Conservation (phyloP, 257 asterid species). For the Solanum infundibuliforme region DNA sequence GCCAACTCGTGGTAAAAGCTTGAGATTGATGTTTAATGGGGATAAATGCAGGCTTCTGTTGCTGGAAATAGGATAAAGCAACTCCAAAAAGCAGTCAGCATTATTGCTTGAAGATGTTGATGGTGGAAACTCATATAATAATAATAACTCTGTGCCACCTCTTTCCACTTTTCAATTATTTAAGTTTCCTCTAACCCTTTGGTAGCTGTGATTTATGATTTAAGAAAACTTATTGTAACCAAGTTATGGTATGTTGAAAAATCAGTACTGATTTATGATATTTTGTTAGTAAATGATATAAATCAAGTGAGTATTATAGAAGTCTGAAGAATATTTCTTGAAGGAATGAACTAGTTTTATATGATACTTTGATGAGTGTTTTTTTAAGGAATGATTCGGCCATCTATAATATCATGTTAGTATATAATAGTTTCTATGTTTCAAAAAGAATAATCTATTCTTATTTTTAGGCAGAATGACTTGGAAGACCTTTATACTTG, state of each 20-base stretch:
- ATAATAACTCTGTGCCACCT: too few species aligned
- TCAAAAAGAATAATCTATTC: too few species aligned
- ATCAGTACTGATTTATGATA: too few species aligned
- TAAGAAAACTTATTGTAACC: not conserved
- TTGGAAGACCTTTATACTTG: not conserved
- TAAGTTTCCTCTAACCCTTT: not conserved
- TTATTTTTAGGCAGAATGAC: not conserved
- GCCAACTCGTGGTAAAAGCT: not conserved
- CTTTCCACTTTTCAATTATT: too few species aligned
- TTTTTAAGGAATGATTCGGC: too few species aligned
- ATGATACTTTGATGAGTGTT: too few species aligned
- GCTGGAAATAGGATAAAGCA: not conserved
- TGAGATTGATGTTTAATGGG: not conserved
- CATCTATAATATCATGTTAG: too few species aligned
- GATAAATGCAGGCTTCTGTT: not conserved
- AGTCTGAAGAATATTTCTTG: not conserved
- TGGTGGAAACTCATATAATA: too few species aligned
- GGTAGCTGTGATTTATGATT: not conserved
- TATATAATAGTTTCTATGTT: not conserved
- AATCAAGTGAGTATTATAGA: too few species aligned
- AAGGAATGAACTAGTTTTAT: not conserved
- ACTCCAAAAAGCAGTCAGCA: not conserved
- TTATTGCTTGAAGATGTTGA: too few species aligned
- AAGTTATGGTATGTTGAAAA: not conserved
- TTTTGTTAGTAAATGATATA: not conserved